A percentile compares a stretch with the other conserved stretches of the same genome.
phyloP scores from a whole-genome alignment of 2,329 filamentous ascomycete species.

The Cladosporium sp. region DNA sequence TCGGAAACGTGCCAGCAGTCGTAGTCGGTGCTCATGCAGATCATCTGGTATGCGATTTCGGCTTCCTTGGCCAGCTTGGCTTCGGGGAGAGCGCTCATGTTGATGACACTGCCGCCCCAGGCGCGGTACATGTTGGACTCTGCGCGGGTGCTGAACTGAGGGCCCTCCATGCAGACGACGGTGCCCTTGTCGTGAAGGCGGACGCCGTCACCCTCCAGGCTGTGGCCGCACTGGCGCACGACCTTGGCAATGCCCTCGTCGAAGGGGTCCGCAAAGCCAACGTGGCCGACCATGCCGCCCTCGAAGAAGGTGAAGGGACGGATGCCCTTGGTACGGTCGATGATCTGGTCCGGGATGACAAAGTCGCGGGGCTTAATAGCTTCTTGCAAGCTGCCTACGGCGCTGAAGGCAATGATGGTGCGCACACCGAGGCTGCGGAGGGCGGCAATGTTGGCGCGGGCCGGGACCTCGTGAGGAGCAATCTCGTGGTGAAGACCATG shows the following conservation, averaged over 20 bases:
- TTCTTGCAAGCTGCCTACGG: constrained; percentile 88
- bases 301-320: constrained; percentile 96
- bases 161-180: constrained; percentile 96
- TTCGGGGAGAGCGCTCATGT: constrained; percentile 95
- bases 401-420: constrained; percentile 88
- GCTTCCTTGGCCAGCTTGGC: constrained; percentile 94
- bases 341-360: constrained; percentile 91
- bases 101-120: constrained; percentile 93
- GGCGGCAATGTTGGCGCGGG: constrained; percentile 96
- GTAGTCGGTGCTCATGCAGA: constrained; percentile 99
- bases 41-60: constrained; percentile 95
- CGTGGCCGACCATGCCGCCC: constrained; percentile 84
- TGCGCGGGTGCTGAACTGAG: constrained; percentile 92
- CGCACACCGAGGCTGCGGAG: constrained; percentile 84
- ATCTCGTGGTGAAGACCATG: constrained; percentile 86
- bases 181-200: constrained; percentile 78
- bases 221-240: constrained; percentile 70
- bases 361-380: constrained; percentile 95
- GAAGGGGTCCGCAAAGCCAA: constrained; percentile 94
- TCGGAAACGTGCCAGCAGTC: constrained; percentile 90
- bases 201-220: constrained; percentile 77
- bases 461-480: constrained; percentile 91
- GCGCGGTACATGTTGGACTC: constrained; percentile 92
- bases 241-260: constrained; percentile 72
- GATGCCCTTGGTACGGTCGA: constrained; percentile 94